phyloP scores from a whole-genome alignment of 1,139 yeast species.

The Suhomyces atakaporum region DNA sequence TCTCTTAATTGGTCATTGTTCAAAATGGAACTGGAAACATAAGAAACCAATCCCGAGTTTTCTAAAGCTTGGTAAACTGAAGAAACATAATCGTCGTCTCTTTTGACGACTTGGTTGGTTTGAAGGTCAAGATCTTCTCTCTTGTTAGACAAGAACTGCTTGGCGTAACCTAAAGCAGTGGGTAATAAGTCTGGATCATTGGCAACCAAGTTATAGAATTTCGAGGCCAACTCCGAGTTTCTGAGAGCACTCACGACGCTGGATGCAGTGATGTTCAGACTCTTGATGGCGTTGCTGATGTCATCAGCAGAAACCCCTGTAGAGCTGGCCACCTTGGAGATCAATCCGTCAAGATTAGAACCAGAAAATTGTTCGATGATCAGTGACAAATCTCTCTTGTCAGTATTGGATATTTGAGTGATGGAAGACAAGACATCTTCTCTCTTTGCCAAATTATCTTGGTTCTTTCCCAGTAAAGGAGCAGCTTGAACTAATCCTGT shows the following conservation, averaged over 20 bases:
- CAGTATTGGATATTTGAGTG: conserved; percentile 4
- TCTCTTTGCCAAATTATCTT: conserved; percentile 2
- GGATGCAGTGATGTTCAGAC: conserved; percentile 21
- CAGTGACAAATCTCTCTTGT: conserved; percentile 10
- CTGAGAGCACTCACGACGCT: conserved; percentile 22
- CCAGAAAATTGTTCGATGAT: conserved; percentile 18
- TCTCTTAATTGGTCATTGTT: conserved; percentile 23
- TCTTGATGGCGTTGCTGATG: conserved; percentile 18
- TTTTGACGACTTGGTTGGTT: conserved; percentile 12
- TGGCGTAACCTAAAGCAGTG: conserved; percentile 23
- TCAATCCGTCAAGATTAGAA: conserved; percentile 20
- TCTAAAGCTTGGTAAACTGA: conserved; percentile 25
- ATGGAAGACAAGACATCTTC: conserved; percentile 6
- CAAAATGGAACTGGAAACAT: conserved; percentile 24
- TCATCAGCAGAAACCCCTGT: conserved; percentile 11
- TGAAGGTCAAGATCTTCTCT: conserved; percentile 3
- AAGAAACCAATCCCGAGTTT: conserved; percentile 26
- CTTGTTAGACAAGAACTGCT: conserved; percentile 15
- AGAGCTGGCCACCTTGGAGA: conserved; percentile 19
- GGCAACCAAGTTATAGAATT: conserved; percentile 26
- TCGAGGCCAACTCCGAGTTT: conserved; percentile 20
- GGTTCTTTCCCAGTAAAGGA: conserved; percentile 4
- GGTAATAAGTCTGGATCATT: conserved; percentile 25
- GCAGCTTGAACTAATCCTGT: conserved; percentile 16
- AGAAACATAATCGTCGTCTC: conserved; percentile 25